A percentile compares a stretch with the other conserved stretches of the same genome.
Conservation (phyloP, 106 monocot species). For the Chionographis japonica region DNA sequence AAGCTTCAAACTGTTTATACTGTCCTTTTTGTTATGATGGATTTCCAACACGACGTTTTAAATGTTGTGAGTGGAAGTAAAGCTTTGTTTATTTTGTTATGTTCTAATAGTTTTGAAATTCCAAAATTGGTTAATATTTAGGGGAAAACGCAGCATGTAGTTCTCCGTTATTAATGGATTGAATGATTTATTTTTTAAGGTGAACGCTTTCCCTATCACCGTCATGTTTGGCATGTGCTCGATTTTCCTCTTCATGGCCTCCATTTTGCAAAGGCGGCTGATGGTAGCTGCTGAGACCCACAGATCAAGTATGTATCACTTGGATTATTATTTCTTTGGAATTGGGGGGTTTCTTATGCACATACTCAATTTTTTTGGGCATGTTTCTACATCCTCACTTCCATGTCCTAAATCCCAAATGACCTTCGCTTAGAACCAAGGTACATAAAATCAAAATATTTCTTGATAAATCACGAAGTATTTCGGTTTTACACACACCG, state of each 20-base stretch:
- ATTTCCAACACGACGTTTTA: too few relatives aligned
- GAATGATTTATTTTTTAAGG: conserved; percentile 43
- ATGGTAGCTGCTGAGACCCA: conserved; percentile 76
- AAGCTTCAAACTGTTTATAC: conserved; percentile 23
- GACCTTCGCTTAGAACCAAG: too few relatives aligned
- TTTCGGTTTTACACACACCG: too few relatives aligned
- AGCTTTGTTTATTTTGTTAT: too few relatives aligned
- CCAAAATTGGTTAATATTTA: too few relatives aligned
- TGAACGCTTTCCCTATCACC: conserved; percentile 90
- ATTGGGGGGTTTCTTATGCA: not conserved
- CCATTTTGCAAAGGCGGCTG: conserved; percentile 80
- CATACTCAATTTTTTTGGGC: not conserved
- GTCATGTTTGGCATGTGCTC: conserved; percentile 99
- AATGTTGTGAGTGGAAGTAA: too few relatives aligned
- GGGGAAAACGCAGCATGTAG: too few relatives aligned
- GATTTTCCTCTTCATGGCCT: conserved; percentile 97
- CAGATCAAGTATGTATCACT: conserved; percentile 57
- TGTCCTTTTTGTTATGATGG: not conserved
- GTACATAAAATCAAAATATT: too few relatives aligned
- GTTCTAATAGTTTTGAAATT: too few relatives aligned
- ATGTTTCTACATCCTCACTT: not conserved
- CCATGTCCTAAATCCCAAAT: too few relatives aligned
- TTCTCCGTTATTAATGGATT: not conserved
- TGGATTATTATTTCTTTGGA: not conserved
- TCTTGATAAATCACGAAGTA: too few relatives aligned